A percentile compares a stretch with the other conserved stretches of the same genome.
Evolutionary conservation across 1,284 basidiomycete genomes (phyloP).

Genomic region (Melampsora abietis-canadensis): DNA sequence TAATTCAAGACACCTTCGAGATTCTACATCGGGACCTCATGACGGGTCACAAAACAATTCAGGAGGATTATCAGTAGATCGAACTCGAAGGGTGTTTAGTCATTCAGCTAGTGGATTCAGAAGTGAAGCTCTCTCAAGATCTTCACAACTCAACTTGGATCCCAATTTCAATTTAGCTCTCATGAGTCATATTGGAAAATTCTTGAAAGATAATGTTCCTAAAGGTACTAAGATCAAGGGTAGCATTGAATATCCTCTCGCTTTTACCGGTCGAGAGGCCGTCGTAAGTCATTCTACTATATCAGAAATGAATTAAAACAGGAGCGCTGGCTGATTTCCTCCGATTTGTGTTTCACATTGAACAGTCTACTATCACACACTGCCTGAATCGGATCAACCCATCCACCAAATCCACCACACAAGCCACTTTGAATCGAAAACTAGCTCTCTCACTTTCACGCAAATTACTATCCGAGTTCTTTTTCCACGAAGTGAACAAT

Average conservation of each 20-base stretch:
- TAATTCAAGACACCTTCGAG: not conserved
- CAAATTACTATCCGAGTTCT: slow-evolving; percentile 16
- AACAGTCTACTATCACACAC: slow-evolving; percentile 27
- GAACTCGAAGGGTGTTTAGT: not conserved
- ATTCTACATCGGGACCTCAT: not conserved
- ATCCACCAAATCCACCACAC: slow-evolving; percentile 34
- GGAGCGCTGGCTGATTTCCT: too few relatives aligned
- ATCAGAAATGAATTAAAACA: not conserved
- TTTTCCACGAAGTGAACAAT: slow-evolving; percentile 33
- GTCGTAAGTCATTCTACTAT: slow-evolving; percentile 64
- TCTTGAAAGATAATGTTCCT: slow-evolving; percentile 78
- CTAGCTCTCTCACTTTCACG: slow-evolving; percentile 20
- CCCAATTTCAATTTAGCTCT: slow-evolving; percentile 26
- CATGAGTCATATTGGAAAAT: slow-evolving; percentile 75
- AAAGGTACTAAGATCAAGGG: slow-evolving; percentile 83
- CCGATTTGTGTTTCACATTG: too few relatives aligned
- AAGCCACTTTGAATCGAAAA: slow-evolving; percentile 33
- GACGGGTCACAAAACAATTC: not conserved
- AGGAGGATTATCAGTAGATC: slow-evolving; percentile 14
- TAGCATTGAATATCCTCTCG: slow-evolving; percentile 75
- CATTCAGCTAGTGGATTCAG: not conserved
- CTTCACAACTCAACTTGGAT: slow-evolving; percentile 17
- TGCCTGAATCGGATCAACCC: slow-evolving; percentile 32
- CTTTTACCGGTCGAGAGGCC: slow-evolving; percentile 87
- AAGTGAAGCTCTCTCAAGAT: not conserved